Evolutionary conservation across 2,329 filamentous ascomycete genomes (phyloP).

Genomic region (Exophiala xenobiotica): DNA sequence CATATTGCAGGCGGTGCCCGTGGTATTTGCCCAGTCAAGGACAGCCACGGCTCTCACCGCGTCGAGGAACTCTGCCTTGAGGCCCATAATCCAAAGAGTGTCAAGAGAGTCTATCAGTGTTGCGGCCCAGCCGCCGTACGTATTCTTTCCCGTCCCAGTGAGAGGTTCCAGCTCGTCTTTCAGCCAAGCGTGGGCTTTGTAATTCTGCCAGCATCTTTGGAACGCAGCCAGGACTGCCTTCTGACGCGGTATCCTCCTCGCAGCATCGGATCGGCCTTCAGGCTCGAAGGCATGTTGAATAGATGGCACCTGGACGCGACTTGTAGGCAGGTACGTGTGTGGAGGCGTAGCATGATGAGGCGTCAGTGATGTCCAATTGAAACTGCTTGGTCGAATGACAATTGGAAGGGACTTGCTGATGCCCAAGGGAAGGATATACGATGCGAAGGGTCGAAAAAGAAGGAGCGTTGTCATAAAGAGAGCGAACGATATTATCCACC

Average conservation of each 20-base stretch:
- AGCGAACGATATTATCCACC: not conserved
- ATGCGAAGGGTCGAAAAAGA: not conserved
- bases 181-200: constrained; percentile 62
- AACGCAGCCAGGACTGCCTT: not conserved
- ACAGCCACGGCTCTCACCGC: constrained; percentile 58
- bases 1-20: constrained; percentile 35
- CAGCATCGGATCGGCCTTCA: not conserved
- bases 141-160: constrained; percentile 51
- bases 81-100: constrained; percentile 69
- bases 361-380: not conserved
- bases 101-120: constrained; percentile 66
- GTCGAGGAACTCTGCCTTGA: constrained; percentile 63
- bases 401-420: not conserved
- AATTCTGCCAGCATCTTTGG: constrained; percentile 51
- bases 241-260: not conserved
- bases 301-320: not conserved
- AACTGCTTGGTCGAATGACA: not conserved
- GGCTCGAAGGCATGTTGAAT: not conserved
- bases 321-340: not conserved
- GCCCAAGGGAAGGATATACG: not conserved
- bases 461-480: not conserved
- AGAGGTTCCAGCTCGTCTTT: constrained; percentile 63
- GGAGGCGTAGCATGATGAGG: not conserved
- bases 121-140: constrained; percentile 65
- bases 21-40: constrained; percentile 63